Evolutionary conservation across 2,329 filamentous ascomycete species (phyloP).

Genomic region (Stemphylium vesicarium): DNA sequence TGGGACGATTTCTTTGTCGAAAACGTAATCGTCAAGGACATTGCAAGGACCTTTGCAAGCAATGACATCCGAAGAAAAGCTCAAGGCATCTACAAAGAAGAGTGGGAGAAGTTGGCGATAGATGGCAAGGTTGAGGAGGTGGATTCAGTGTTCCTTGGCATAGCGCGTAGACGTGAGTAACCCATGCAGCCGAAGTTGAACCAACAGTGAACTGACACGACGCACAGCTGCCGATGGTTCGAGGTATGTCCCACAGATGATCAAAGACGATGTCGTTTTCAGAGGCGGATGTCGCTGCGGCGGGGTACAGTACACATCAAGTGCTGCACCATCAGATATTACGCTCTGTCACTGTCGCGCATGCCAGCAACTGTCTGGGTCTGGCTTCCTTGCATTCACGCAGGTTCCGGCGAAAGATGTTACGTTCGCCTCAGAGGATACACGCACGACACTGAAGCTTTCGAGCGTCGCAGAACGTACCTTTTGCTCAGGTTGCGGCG

Average conservation of each 20-base stretch:
- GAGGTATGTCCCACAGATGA: slow-evolving; percentile 18
- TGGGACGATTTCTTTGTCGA: slow-evolving; percentile 48
- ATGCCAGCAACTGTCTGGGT: slow-evolving; percentile 58
- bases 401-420: slow-evolving; percentile 46
- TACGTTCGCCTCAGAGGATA: slow-evolving; percentile 40
- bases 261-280: slow-evolving; percentile 30
- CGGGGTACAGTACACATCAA: slow-evolving; percentile 51
- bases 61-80: slow-evolving; percentile 44
- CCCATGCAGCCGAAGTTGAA: not conserved
- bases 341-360: slow-evolving; percentile 57
- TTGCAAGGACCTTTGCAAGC: slow-evolving; percentile 35
- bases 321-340: slow-evolving; percentile 44
- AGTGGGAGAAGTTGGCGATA: slow-evolving; percentile 48
- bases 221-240: slow-evolving; percentile 36
- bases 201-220: not conserved
- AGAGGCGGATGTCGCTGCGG: slow-evolving; percentile 55
- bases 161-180: slow-evolving; percentile 43
- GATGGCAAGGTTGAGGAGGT: slow-evolving; percentile 49
- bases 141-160: slow-evolving; percentile 48
- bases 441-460: slow-evolving; percentile 43
- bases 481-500: slow-evolving; percentile 56
- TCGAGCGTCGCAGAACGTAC: slow-evolving; percentile 52
- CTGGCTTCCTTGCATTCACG: slow-evolving; percentile 54
- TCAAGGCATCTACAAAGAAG: slow-evolving; percentile 41
- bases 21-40: slow-evolving; percentile 36